Conservation (phyloP, 768 basidiomycete genomes). For the Phlebiopsis flavidoalba region DNA sequence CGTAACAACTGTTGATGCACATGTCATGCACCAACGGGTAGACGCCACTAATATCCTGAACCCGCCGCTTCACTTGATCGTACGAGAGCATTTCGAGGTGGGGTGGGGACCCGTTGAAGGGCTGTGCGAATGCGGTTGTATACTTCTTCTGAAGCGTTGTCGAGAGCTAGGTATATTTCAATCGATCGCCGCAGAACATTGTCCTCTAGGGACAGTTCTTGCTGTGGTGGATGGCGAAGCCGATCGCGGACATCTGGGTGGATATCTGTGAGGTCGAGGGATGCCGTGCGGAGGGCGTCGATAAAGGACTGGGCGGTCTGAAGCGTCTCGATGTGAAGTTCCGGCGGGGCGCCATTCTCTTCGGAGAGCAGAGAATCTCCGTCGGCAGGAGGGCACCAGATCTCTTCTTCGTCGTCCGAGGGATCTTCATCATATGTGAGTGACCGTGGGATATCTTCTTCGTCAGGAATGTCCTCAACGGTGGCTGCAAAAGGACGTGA, state of each 20-base stretch:
- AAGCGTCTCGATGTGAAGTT: too few relatives aligned
- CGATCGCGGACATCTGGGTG: not conserved
- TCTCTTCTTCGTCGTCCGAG: too few relatives aligned
- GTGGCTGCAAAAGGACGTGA: too few relatives aligned
- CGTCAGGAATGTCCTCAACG: too few relatives aligned
- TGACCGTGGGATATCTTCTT: too few relatives aligned
- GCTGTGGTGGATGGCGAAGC: conserved; percentile 6
- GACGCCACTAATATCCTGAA: conserved; percentile 11
- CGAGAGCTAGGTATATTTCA: conserved; percentile 25
- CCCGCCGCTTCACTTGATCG: conserved; percentile 8
- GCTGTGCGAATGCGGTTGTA: conserved; percentile 24
- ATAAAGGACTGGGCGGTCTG: conserved; percentile 6
- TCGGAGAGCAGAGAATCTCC: too few relatives aligned
- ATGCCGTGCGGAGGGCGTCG: not conserved
- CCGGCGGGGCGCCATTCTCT: too few relatives aligned
- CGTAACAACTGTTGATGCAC: conserved; percentile 13
- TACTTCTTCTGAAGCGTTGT: conserved; percentile 26
- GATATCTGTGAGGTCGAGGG: not conserved
- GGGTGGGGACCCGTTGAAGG: conserved; percentile 24
- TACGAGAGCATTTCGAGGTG: conserved; percentile 12
- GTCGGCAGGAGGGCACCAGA: too few relatives aligned
- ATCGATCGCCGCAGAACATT: conserved; percentile 26
- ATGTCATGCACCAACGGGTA: conserved; percentile 7
- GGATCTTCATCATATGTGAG: too few relatives aligned
- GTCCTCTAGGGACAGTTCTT: not conserved